Evolutionary conservation across 2,329 filamentous ascomycete species (phyloP).

Genomic region (Fusarium continuum): DNA sequence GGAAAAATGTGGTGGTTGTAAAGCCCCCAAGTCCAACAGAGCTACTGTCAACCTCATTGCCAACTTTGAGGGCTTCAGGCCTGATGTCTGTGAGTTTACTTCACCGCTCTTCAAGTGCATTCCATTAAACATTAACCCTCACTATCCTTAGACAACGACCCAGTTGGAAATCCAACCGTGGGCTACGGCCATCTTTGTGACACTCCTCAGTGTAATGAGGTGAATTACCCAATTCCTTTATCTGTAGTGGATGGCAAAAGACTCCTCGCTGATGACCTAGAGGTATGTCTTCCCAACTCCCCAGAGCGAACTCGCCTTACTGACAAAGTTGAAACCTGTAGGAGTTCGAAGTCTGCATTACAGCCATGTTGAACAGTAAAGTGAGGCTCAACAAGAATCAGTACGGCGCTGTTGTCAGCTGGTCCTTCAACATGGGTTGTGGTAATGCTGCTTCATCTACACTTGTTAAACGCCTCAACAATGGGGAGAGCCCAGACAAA

Average conservation of each 20-base stretch:
- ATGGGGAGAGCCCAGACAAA: constrained; percentile 45
- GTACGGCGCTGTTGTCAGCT: constrained; percentile 61
- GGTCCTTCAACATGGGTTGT: constrained; percentile 61
- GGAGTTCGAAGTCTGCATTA: constrained; percentile 14
- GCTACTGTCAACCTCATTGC: constrained; percentile 21
- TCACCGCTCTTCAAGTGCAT: fast-evolving
- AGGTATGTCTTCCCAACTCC: not conserved
- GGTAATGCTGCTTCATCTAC: constrained; percentile 52
- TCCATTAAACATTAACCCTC: fast-evolving
- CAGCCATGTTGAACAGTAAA: constrained; percentile 7
- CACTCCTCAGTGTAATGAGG: constrained; percentile 53
- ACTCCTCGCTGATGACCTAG: constrained; percentile 46
- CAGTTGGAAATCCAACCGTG: constrained; percentile 57
- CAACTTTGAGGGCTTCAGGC: constrained; percentile 22
- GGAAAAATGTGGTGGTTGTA: constrained; percentile 1
- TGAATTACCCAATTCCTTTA: constrained; percentile 57
- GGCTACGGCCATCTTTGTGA: constrained; percentile 61
- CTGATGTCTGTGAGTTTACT: constrained; percentile 21
- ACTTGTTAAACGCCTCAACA: constrained; percentile 41
- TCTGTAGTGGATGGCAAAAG: constrained; percentile 51
- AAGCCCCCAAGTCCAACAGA: constrained; percentile 11
- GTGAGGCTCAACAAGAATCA: constrained; percentile 55
- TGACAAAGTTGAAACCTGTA: not conserved
- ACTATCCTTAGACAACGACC: constrained; percentile 45
- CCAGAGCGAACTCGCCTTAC: fast-evolving